These are phyloP conservation scores for Xanthoconium separans DNA, from an alignment of 1,284 basidiomycete genomes.

Conservation along the genomic window DNA sequence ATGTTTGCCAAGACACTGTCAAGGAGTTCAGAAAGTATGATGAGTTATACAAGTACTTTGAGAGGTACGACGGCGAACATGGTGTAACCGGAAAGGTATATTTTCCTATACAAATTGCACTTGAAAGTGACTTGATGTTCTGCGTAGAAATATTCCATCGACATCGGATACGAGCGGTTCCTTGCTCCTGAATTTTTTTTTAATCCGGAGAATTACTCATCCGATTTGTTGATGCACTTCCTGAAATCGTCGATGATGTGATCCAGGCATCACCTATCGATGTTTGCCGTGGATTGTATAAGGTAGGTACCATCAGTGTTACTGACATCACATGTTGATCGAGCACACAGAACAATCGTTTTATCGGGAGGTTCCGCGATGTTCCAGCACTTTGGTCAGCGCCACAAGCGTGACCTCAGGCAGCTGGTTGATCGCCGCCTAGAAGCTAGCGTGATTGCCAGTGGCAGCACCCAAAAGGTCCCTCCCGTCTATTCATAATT, in stretches of 20 bases:
- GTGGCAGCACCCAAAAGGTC: slow-evolving; percentile 74
- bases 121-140: not conserved
- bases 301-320: slow-evolving; percentile 46
- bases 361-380: slow-evolving; percentile 94
- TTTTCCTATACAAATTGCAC: not conserved
- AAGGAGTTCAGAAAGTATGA: slow-evolving; percentile 99
- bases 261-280: slow-evolving; percentile 97
- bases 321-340: not conserved
- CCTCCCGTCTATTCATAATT: slow-evolving; percentile 33
- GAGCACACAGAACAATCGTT: slow-evolving; percentile 78
- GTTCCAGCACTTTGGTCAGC: slow-evolving; percentile 97
- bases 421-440: slow-evolving; percentile 91
- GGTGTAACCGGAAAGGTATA: slow-evolving; percentile 88
- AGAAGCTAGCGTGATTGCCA: slow-evolving; percentile 73
- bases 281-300: slow-evolving; percentile 91
- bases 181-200: slow-evolving; percentile 99
- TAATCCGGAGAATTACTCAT: slow-evolving; percentile 98
- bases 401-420: slow-evolving; percentile 94
- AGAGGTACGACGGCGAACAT: slow-evolving; percentile 91
- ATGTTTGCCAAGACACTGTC: slow-evolving; percentile 99
- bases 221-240: slow-evolving; percentile 96
- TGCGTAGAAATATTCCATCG: slow-evolving; percentile 80
- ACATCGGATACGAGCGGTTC: slow-evolving; percentile 99
- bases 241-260: slow-evolving; percentile 94
- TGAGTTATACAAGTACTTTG: slow-evolving; percentile 96